Base-by-base conservation (phyloP, 2,329 filamentous ascomycete genomes). In the Diaporthe amygdali region DNA sequence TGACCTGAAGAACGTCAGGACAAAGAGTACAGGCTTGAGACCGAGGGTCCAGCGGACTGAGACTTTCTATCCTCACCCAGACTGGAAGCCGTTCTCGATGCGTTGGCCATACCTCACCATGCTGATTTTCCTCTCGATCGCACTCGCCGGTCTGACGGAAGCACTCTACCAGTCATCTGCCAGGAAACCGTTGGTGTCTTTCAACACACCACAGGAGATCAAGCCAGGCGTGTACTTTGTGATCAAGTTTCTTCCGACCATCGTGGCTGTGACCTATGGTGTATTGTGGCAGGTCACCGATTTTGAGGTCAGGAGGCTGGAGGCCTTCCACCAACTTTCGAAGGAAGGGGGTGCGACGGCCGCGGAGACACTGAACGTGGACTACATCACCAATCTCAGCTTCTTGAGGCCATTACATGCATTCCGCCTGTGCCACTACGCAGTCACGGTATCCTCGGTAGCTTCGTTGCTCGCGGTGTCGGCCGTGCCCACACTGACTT, bases 341-440 rank as follows among this genome's bases (percentile, higher is more conserved):
- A 89, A 85, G 73, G 82, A 85, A 3, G 85, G 84, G 3, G 91
- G 91, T 17, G 89, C 91, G 1, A 80, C 90, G 25, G 91, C 90
- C 0, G 87, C 87, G 47, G 88, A 90, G 77, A 93, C 90, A 0
- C 87, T 94, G 76, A 94, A 94, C 74, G 91, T 93, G 72, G 91
- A 94, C 78, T 94, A 94, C 72, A 86, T 93, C 54, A 93, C 92
- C 6, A 87, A 89, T 75, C 88, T 92, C 81, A 90, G 87, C 76
- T 89, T 93, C 76, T 80, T 92, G 47, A 86, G 91, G 2, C 92
- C 92, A 0, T 79, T 94, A 5, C 84, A 87, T 55, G 92, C 92
- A 1, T 76, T 93, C 3, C 84, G 84, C 72, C 86, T 89, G 73
- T 86, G 85, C 54, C 92, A 94, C 75, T 92, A 91, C 77, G 91